phyloP scores from a whole-genome alignment of 352 stramenopile genomes.

The Pythium grandisporangium region DNA sequence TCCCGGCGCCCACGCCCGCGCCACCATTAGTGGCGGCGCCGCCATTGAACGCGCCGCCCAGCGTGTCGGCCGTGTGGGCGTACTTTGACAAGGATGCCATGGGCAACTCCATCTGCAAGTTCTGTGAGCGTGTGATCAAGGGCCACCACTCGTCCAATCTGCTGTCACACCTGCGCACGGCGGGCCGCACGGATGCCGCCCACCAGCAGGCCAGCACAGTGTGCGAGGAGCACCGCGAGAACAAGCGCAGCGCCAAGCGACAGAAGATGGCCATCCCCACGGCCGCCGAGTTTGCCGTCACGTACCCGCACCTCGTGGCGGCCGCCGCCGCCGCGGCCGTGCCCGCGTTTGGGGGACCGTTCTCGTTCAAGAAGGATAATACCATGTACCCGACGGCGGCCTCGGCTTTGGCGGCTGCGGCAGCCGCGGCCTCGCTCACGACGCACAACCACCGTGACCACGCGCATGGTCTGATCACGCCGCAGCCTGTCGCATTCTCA shows the following conservation, averaged over 20 bases:
- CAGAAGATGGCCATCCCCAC: slow-evolving; percentile 49
- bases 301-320: slow-evolving; percentile 34
- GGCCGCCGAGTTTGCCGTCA: slow-evolving; percentile 36
- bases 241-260: slow-evolving; percentile 66
- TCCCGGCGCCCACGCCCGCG: no score
- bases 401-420: slow-evolving; percentile 22
- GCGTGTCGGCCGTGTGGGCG: slow-evolving; percentile 71
- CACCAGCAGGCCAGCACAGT: slow-evolving; percentile 69
- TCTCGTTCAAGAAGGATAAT: slow-evolving; percentile 17
- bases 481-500: slow-evolving; percentile 19
- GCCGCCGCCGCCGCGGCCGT: slow-evolving; percentile 31
- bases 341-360: slow-evolving; percentile 11
- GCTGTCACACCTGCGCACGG: slow-evolving; percentile 68
- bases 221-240: slow-evolving; percentile 75
- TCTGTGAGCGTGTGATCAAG: slow-evolving; percentile 80
- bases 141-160: slow-evolving; percentile 80
- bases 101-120: slow-evolving; percentile 79
- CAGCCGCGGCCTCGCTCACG: slow-evolving; percentile 28
- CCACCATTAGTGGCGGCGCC: no score
- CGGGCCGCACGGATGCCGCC: slow-evolving; percentile 48
- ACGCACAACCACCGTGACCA: slow-evolving; percentile 38
- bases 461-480: slow-evolving; percentile 7
- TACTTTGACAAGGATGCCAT: slow-evolving; percentile 74
- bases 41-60: slow-evolving; percentile 28
- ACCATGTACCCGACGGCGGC: slow-evolving; percentile 8